Base-by-base conservation (phyloP, 2,329 filamentous ascomycete species). In the Microsporum canis region DNA sequence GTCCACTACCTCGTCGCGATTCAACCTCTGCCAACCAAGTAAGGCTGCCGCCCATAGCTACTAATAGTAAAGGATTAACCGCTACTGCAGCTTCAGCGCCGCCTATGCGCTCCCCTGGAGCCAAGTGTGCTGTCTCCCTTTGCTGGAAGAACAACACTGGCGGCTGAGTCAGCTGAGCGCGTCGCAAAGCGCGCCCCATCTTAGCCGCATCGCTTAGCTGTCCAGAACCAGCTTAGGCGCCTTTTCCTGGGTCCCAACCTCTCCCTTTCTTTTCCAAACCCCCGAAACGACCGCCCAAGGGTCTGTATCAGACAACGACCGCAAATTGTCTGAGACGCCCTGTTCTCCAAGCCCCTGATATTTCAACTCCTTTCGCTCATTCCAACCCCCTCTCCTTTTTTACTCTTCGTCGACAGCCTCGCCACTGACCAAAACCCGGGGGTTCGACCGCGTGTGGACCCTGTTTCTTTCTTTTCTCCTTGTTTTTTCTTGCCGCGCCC, bases 161-260 rank as follows among this genome's bases (percentile, higher is more conserved):
- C 49, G 49, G 49, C 49, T 55, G 49, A 55, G 49, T 55, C 49
- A 55, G 49, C 45, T 49, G 45, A 43, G 23, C 49, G n/a, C 31
- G 49, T 31, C 49, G 49, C 49, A 31, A 27, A 31, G 17, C 45
- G 17, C 45, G 45, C 29, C 49, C 49, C 10, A 23, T 6, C 49
- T 17, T 43, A 41, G 33, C 39, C 39, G 33, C 41, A 29, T 59
- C 57, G 57, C 57, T 59, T 59, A 59, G 31, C 39, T 59, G 57
- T 59, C 57, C 57, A 34, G 43, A 59, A 43, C 39, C 39, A 59
- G 57, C 31, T 59, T 59, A 59, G 57, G 36, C 57, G 57, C 57
- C 57, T 29, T 17, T 17, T 33, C 39, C 41, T 3, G 8, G n/a
- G 8, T 17, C 43, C 57, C 57, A 59, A 59, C 57, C 57, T 47